These are phyloP conservation scores for Prinsepia uniflora DNA, from an alignment of 306 rosid genomes.

Conservation along the genomic window DNA sequence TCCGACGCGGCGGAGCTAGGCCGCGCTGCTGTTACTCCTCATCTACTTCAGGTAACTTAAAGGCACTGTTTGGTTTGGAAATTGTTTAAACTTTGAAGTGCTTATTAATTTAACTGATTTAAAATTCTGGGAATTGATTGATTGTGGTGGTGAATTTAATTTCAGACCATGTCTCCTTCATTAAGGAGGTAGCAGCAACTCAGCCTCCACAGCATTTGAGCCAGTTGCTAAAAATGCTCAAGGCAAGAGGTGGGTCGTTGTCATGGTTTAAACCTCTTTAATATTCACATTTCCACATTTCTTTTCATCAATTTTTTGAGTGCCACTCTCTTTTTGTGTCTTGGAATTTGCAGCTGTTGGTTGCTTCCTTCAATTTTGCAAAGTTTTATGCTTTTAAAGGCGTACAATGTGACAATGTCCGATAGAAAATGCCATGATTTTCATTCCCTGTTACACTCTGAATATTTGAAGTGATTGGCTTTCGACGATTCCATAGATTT, in stretches of 20 bases:
- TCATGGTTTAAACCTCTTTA: too few species aligned
- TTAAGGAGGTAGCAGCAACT: constrained; percentile 75
- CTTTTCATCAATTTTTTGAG: neutral
- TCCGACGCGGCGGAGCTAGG: constrained; percentile 40
- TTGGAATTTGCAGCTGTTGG: neutral
- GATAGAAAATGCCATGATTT: neutral
- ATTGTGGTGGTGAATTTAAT: constrained; percentile 10
- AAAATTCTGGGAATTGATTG: neutral
- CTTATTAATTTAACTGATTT: neutral
- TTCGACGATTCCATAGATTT: too few species aligned
- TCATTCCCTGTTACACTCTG: neutral
- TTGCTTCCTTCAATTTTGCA: constrained; percentile 1
- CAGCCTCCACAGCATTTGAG: constrained; percentile 75
- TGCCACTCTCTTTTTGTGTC: neutral
- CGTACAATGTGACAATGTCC: neutral
- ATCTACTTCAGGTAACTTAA: constrained; percentile 35
- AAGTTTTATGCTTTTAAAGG: too few species aligned
- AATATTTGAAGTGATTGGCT: too few species aligned
- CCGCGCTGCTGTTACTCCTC: constrained; percentile 47
- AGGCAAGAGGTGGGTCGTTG: constrained; percentile 56
- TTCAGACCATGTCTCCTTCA: constrained; percentile 72
- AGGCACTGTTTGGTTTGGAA: neutral
- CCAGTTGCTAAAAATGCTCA: constrained; percentile 56
- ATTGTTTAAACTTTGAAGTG: neutral
- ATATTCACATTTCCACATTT: neutral